Evolutionary conservation across 1,139 yeast species (phyloP).

Genomic region (Taiozyma sp.): DNA sequence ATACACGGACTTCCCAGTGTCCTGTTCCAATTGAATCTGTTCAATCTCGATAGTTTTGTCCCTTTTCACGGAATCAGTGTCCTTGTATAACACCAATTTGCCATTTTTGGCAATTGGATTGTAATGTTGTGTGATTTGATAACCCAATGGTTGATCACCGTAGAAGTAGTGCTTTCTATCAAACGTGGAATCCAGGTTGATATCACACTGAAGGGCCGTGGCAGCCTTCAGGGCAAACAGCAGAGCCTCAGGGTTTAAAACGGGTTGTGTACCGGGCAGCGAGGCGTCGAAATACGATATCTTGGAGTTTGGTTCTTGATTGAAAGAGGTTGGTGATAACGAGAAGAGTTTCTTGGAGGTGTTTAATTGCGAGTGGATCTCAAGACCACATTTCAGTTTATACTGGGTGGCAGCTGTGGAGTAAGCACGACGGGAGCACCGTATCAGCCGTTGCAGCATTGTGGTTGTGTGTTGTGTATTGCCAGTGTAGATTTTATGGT

Average conservation of each 20-base stretch:
- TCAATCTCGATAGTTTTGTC: conserved; percentile 46
- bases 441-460: neutral
- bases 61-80: conserved; percentile 46
- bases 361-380: conserved; percentile 84
- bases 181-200: conserved; percentile 57
- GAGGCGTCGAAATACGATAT: conserved; percentile 82
- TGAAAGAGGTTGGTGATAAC: conserved; percentile 37
- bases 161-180: conserved; percentile 96
- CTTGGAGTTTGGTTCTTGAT: conserved; percentile 56
- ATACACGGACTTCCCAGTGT: conserved; percentile 81
- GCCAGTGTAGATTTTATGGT: no score
- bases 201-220: conserved; percentile 55
- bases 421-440: neutral
- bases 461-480: neutral
- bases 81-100: conserved; percentile 38
- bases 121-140: conserved; percentile 89
- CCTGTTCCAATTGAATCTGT: conserved; percentile 89
- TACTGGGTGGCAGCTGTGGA: neutral
- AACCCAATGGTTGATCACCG: conserved; percentile 95
- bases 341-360: conserved; percentile 77
- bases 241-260: conserved; percentile 70
- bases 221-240: conserved; percentile 70
- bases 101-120: conserved; percentile 78
- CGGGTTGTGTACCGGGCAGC: conserved; percentile 92
- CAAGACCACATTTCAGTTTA: conserved; percentile 77